Percentiles rank a stretch among this genome's conserved stretches.
phyloP scores from a whole-genome alignment of 2,329 filamentous ascomycete species.

The Fusarium robinianum region DNA sequence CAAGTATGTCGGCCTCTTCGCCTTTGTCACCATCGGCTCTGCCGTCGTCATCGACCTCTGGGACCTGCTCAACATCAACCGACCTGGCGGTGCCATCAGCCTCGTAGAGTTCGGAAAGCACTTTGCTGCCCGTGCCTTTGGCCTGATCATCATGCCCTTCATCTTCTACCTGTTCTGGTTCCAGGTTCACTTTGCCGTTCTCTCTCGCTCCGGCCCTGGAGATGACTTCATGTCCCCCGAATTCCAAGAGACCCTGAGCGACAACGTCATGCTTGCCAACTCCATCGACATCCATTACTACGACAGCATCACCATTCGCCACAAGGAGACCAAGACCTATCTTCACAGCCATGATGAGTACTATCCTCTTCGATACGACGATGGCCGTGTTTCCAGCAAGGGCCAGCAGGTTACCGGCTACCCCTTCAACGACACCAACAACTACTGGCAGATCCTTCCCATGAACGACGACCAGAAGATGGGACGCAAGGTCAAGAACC shows the following conservation, averaged over 20 bases:
- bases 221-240: constrained; percentile 99
- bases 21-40: constrained; percentile 94
- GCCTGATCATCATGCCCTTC: constrained; percentile 88
- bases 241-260: constrained; percentile 95
- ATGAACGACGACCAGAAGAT: constrained; percentile 60
- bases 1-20: constrained; percentile 96
- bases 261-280: constrained; percentile 90
- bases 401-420: constrained; percentile 98
- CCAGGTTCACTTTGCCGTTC: constrained; percentile 95
- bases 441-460: constrained; percentile 94
- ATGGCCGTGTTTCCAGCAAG: constrained; percentile 95
- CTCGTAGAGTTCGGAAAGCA: constrained; percentile 85
- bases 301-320: constrained; percentile 82
- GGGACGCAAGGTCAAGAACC: constrained; percentile 74
- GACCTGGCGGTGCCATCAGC: constrained; percentile 77
- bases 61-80: constrained; percentile 89
- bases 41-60: constrained; percentile 94
- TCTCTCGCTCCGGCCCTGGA: constrained; percentile 85
- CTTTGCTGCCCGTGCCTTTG: constrained; percentile 83
- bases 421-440: constrained; percentile 98
- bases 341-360: constrained; percentile 89
- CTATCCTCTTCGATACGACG: constrained; percentile 95
- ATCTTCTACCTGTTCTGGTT: constrained; percentile 99
- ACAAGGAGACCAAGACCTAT: constrained; percentile 97
- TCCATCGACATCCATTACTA: constrained; percentile 87